These are phyloP conservation scores for Aulographum hederae DNA, from an alignment of 2,329 filamentous ascomycete species.

Conservation along the genomic window DNA sequence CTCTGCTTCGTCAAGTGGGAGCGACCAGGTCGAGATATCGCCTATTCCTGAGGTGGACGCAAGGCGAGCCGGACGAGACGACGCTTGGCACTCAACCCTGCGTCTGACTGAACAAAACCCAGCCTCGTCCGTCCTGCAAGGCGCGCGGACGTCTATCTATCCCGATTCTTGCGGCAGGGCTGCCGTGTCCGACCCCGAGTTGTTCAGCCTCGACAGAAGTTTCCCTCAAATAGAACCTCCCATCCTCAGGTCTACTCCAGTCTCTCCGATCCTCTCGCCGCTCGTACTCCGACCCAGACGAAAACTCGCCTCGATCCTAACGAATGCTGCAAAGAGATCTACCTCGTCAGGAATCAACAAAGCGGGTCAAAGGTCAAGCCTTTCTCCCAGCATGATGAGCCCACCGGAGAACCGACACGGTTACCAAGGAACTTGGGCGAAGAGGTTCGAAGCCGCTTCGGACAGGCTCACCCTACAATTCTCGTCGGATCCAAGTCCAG, in stretches of 20 bases:
- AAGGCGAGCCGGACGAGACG: conserved; percentile 22
- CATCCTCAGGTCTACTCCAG: background rate
- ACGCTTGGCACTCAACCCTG: conserved; percentile 35
- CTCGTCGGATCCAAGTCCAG: conserved; percentile 13
- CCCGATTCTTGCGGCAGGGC: conserved; percentile 14
- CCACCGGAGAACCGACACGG: conserved; percentile 26
- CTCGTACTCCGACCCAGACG: background rate
- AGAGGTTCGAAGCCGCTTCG: conserved; percentile 25
- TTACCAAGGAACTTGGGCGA: conserved; percentile 32
- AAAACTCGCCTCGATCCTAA: background rate
- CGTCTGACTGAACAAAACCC: conserved; percentile 32
- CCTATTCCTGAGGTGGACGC: conserved; percentile 29
- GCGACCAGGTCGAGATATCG: conserved; percentile 25
- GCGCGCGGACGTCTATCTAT: conserved; percentile 13
- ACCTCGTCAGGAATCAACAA: background rate
- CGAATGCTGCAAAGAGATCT: background rate
- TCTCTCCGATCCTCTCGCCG: background rate
- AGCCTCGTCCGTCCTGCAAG: conserved; percentile 15
- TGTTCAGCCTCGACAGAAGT: conserved; percentile 4
- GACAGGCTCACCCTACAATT: conserved; percentile 32
- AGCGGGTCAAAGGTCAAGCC: conserved; percentile 1
- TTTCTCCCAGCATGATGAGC: conserved; percentile 34
- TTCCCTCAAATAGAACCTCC: conserved; percentile 5
- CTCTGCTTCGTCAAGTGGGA: conserved; percentile 31
- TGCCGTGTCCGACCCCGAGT: conserved; percentile 12